phyloP scores from a whole-genome alignment of 257 asterid species.

The Thymus quinquecostatus region DNA sequence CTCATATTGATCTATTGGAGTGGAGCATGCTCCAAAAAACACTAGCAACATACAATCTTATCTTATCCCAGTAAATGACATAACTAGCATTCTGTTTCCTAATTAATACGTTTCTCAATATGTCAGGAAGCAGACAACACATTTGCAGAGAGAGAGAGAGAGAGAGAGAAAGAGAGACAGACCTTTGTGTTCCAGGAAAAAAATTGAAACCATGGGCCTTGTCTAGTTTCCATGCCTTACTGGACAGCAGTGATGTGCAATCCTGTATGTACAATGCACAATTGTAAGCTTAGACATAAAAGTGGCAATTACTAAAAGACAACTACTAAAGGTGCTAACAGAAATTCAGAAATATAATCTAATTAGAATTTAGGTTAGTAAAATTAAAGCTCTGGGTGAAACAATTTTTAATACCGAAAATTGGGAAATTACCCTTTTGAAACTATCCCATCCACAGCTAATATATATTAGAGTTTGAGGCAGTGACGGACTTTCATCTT shows the following conservation, averaged over 20 bases:
- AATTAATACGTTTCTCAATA: background rate
- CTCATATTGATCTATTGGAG: background rate
- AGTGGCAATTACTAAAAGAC: constrained; percentile 6
- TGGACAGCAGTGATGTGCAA: constrained; percentile 70
- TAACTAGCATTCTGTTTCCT: constrained; percentile 1
- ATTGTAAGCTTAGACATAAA: constrained; percentile 24
- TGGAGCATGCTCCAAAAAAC: background rate
- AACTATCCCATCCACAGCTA: constrained; percentile 98
- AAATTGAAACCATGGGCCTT: constrained; percentile 90
- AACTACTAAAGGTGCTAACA: background rate
- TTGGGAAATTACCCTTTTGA: constrained; percentile 65
- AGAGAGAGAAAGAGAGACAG: constrained; percentile 33
- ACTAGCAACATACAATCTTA: background rate
- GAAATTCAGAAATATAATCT: background rate
- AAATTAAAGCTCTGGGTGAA: constrained; percentile 11
- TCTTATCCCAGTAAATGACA: background rate
- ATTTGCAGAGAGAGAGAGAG: background rate
- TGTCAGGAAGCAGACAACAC: background rate
- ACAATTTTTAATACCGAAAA: constrained; percentile 17
- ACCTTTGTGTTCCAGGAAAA: constrained; percentile 97
- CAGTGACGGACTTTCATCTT: constrained; percentile 54
- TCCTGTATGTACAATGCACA: constrained; percentile 54
- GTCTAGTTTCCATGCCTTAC: constrained; percentile 75
- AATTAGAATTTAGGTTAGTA: background rate
- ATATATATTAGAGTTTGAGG: constrained; percentile 87